These are phyloP conservation scores for Russula sp. DNA, from an alignment of 768 basidiomycete genomes.

Conservation along the genomic window DNA sequence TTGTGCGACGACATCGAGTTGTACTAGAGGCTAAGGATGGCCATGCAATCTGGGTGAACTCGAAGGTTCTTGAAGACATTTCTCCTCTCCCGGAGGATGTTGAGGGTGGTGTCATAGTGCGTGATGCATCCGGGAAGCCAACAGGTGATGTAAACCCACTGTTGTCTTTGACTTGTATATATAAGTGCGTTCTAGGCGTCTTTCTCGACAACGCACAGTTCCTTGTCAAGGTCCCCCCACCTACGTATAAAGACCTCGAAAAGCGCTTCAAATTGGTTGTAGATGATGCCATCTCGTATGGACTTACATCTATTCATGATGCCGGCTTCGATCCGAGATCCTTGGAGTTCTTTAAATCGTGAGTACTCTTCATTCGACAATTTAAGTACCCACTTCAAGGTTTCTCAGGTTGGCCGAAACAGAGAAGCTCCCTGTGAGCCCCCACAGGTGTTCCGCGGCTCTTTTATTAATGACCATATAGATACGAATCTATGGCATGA, in stretches of 20 bases:
- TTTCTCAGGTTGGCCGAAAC: constrained; percentile 51
- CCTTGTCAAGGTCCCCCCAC: constrained; percentile 53
- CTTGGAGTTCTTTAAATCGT: constrained; percentile 72
- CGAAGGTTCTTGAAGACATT: constrained; percentile 48
- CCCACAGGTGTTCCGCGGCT: neutral
- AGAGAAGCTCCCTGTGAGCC: constrained; percentile 51
- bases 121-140: constrained; percentile 56
- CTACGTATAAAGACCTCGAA: constrained; percentile 56
- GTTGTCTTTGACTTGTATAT: neutral
- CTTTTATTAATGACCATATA: constrained; percentile 25
- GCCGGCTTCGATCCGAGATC: constrained; percentile 65
- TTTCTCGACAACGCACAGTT: constrained; percentile 85
- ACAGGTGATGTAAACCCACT: constrained; percentile 44
- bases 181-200: constrained; percentile 41
- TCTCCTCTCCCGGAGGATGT: constrained; percentile 58
- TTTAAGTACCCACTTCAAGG: constrained; percentile 1
- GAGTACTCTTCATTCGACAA: constrained; percentile 13
- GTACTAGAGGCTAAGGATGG: constrained; percentile 80
- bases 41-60: constrained; percentile 84
- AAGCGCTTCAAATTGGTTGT: constrained; percentile 56
- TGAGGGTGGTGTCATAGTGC: constrained; percentile 75
- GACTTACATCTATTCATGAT: constrained; percentile 83
- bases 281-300: constrained; percentile 57
- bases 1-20: constrained; percentile 62
- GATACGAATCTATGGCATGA: constrained; percentile 77